Percentiles rank a stretch among this genome's conserved stretches.
Evolutionary conservation across 805 yeast species (phyloP).

Genomic region (Clavispora vitiphila): DNA sequence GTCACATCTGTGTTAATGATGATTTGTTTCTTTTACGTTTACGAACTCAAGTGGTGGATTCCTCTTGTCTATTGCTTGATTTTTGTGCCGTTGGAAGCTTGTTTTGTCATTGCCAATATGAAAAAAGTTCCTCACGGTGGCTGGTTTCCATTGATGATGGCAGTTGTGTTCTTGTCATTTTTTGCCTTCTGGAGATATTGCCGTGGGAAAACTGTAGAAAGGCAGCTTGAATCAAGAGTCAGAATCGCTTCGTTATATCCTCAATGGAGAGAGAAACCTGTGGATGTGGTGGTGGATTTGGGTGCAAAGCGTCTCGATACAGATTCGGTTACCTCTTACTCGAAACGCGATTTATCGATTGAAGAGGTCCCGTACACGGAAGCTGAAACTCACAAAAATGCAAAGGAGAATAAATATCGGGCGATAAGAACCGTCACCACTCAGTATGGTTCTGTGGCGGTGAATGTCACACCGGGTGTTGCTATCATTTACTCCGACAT

Average conservation of each 20-base stretch:
- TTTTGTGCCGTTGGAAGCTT: conserved; percentile 45
- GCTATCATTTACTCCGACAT: conserved; percentile 40
- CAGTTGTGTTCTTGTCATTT: conserved; percentile 32
- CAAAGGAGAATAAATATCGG: neutral
- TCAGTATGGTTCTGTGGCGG: conserved; percentile 15
- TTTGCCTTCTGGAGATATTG: conserved; percentile 47
- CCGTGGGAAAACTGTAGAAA: conserved; percentile 34
- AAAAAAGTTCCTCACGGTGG: conserved; percentile 55
- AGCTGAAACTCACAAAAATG: neutral
- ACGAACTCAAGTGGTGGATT: conserved; percentile 29
- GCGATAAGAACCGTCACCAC: conserved; percentile 11
- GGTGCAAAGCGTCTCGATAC: neutral
- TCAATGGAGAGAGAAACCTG: conserved; percentile 12
- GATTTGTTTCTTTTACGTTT: conserved; percentile 44
- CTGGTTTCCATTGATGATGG: conserved; percentile 53
- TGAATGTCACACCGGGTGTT: conserved; percentile 30
- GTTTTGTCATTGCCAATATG: conserved; percentile 44
- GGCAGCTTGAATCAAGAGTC: conserved; percentile 31
- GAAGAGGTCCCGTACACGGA: neutral
- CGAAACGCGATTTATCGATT: neutral
- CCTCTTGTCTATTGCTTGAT: conserved; percentile 30
- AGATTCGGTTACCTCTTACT: neutral
- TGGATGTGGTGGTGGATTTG: conserved; percentile 16
- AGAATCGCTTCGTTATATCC: conserved; percentile 34
- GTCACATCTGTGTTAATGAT: conserved; percentile 46